A percentile compares a stretch with the other conserved stretches of the same genome.
These are phyloP conservation scores for Capsicum rhomboideum DNA, from an alignment of 257 asterid species.

Conservation along the genomic window DNA sequence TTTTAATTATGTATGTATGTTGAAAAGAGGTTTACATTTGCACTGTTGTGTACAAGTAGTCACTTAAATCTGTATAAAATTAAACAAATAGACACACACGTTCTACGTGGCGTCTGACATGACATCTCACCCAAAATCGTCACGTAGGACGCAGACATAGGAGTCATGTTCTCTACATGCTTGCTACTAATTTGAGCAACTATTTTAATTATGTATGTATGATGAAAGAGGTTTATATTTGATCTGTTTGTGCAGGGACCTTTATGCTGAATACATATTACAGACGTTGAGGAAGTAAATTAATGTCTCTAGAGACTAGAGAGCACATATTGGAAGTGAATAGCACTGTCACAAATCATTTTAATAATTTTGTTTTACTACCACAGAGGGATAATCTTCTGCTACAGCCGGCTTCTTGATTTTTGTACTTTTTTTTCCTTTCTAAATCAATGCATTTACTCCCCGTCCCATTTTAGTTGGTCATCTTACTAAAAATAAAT, in stretches of 20 bases:
- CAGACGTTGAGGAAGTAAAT: conserved; percentile 24
- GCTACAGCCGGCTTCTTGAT: not conserved
- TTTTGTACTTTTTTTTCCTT: not conserved
- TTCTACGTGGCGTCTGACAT: too few species aligned
- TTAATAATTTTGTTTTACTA: too few species aligned
- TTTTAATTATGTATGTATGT: not conserved
- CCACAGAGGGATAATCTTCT: too few species aligned
- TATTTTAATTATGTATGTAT: not conserved
- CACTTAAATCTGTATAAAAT: too few species aligned
- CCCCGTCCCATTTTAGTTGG: too few species aligned
- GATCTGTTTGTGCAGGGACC: conserved; percentile 23
- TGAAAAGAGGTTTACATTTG: not conserved
- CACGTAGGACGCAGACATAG: too few species aligned
- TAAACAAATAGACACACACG: too few species aligned
- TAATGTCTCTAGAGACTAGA: not conserved
- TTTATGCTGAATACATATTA: conserved; percentile 33
- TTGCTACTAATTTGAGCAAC: not conserved
- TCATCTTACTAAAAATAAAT: too few species aligned
- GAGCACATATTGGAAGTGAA: not conserved
- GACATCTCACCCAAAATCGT: too few species aligned
- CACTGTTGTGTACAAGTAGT: not conserved
- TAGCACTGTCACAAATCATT: too few species aligned
- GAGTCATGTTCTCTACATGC: not conserved
- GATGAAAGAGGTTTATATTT: not conserved
- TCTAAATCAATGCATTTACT: not conserved